A percentile compares a stretch with the other conserved stretches of the same genome.
Evolutionary conservation across 768 basidiomycete species (phyloP).

Genomic region (Guyanaporus albipodus): DNA sequence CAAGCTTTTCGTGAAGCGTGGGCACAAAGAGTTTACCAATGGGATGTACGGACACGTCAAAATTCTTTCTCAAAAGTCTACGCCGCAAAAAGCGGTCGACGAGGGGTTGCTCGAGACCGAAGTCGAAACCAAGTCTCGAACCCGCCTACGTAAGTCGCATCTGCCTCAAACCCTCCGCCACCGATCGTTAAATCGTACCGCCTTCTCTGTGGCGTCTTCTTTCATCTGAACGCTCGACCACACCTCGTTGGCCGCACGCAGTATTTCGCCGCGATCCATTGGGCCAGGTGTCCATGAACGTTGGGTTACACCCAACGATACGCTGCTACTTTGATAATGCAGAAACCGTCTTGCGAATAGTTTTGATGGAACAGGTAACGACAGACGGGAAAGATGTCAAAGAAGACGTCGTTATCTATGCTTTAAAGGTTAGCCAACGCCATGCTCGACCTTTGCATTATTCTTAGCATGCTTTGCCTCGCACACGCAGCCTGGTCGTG

Average conservation of each 20-base stretch:
- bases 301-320: slow-evolving; percentile 50
- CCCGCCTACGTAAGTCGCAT: slow-evolving; percentile 31
- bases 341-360: slow-evolving; percentile 52
- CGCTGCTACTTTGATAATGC: slow-evolving; percentile 55
- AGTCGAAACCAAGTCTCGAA: slow-evolving; percentile 15
- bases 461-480: slow-evolving; percentile 2
- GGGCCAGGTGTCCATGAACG: slow-evolving; percentile 67
- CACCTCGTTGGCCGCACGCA: no score
- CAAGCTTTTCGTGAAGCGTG: slow-evolving; percentile 46
- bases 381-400: slow-evolving; percentile 21
- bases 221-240: no score
- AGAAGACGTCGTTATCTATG: slow-evolving; percentile 55
- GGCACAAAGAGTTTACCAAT: slow-evolving; percentile 48
- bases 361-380: slow-evolving; percentile 46
- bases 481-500: slow-evolving; percentile 32
- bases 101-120: slow-evolving; percentile 5
- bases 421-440: slow-evolving; percentile 48
- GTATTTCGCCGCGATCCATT: slow-evolving; percentile 53
- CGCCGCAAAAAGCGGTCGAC: not conserved
- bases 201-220: not conserved
- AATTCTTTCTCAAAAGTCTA: slow-evolving; percentile 41
- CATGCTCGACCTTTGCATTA: not conserved
- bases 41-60: slow-evolving; percentile 62
- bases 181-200: slow-evolving; percentile 16
- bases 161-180: slow-evolving; percentile 18